Percentiles rank a stretch among this genome's conserved stretches.
These are phyloP conservation scores for Aspergillus aculeatus DNA, from an alignment of 2,329 filamentous ascomycete species.

Conservation along the genomic window DNA sequence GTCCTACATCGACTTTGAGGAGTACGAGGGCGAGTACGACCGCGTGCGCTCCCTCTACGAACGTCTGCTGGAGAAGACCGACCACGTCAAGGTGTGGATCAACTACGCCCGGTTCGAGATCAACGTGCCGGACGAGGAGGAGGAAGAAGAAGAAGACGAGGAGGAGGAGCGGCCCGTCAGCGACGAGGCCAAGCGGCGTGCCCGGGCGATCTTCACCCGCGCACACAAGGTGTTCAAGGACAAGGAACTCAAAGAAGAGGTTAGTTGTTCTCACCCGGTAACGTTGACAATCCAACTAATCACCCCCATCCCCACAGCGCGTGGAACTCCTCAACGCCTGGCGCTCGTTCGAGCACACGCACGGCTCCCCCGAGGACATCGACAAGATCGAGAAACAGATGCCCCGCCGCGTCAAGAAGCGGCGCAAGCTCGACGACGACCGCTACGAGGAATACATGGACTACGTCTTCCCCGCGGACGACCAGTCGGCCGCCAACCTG, in stretches of 20 bases:
- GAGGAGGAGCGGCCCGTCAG: conserved; percentile 64
- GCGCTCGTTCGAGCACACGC: conserved; percentile 85
- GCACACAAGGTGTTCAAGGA: conserved; percentile 86
- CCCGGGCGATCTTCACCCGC: conserved; percentile 78
- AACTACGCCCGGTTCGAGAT: conserved; percentile 98
- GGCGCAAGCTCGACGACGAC: conserved; percentile 87
- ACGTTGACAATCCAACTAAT: not conserved
- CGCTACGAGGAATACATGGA: conserved; percentile 96
- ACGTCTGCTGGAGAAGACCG: conserved; percentile 87
- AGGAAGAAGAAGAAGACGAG: conserved; percentile 61
- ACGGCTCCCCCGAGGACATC: conserved; percentile 72
- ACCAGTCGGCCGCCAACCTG: conserved; percentile 78
- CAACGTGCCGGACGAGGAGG: conserved; percentile 75
- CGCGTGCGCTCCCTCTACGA: conserved; percentile 81
- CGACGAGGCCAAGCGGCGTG: conserved; percentile 78
- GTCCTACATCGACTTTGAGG: conserved; percentile 97
- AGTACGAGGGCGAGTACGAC: conserved; percentile 89
- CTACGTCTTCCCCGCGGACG: conserved; percentile 95
- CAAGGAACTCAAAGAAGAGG: conserved; percentile 84
- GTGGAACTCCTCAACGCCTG: conserved; percentile 88
- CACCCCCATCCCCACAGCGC: conserved; percentile 52
- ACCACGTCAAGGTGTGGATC: conserved; percentile 99
- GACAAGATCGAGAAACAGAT: conserved; percentile 88
- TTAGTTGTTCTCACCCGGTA: conserved; percentile 31
- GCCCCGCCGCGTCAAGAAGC: conserved; percentile 89